Percentiles rank a stretch among this genome's conserved stretches.
phyloP scores from a whole-genome alignment of 2,329 filamentous ascomycete genomes.

The Metarhizium sp. region DNA sequence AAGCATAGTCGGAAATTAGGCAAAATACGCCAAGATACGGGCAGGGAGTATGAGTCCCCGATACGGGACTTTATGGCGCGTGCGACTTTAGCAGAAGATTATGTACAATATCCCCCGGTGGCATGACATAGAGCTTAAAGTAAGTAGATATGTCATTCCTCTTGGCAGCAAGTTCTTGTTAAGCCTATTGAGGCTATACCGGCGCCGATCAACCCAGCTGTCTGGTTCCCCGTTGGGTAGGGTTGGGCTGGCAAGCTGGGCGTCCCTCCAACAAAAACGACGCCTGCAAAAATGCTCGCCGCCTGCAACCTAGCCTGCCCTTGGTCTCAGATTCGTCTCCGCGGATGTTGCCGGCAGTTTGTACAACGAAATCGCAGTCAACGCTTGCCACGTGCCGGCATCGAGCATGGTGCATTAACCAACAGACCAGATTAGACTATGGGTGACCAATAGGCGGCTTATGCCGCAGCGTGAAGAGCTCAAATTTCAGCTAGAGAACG shows the following conservation, averaged over 20 bases:
- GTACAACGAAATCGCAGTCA: not conserved
- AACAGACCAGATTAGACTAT: not conserved
- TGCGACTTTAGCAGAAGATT: no score
- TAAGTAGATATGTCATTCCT: not conserved
- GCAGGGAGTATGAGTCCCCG: no score
- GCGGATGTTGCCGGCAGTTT: slow-evolving; percentile 2
- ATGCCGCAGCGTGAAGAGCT: not conserved
- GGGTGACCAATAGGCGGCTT: not conserved
- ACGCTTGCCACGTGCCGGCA: not conserved
- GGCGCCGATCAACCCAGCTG: slow-evolving; percentile 9
- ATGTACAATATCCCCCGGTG: no score
- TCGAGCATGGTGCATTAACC: not conserved
- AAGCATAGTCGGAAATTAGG: no score
- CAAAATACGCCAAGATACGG: not conserved
- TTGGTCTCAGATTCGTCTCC: not conserved
- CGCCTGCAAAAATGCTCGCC: no score
- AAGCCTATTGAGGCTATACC: slow-evolving; percentile 1
- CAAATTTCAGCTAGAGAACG: not conserved
- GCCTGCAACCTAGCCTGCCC: no score
- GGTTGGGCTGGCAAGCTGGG: not conserved
- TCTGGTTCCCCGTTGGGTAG: not conserved
- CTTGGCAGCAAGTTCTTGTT: slow-evolving; percentile 2
- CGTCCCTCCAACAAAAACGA: not conserved
- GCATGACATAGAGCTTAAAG: not conserved
- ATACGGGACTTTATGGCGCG: not conserved